Conservation (phyloP, 805 yeast species). For the Wickerhamomyces ciferrii region DNA sequence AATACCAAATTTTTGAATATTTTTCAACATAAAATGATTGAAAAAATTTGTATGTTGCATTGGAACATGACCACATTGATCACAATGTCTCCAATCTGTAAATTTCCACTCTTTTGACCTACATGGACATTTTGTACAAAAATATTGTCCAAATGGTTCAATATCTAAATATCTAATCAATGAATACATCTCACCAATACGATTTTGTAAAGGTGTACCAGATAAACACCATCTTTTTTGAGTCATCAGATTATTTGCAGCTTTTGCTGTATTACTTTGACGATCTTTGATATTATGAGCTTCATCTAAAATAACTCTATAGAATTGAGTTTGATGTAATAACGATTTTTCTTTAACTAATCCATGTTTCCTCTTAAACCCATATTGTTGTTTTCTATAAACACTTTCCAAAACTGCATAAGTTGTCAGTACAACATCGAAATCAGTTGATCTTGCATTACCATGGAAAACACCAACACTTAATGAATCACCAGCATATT, state of each 20-base stretch:
- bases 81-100: conserved; percentile 79
- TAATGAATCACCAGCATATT: conserved; percentile 70
- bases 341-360: conserved; percentile 70
- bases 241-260: conserved; percentile 72
- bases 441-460: conserved; percentile 59
- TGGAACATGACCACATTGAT: conserved; percentile 81
- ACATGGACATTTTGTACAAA: conserved; percentile 92
- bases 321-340: conserved; percentile 69
- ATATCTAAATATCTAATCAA: conserved; percentile 78
- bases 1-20: conserved; percentile 81
- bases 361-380: conserved; percentile 71
- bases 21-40: conserved; percentile 92
- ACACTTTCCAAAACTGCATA: conserved; percentile 90
- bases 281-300: conserved; percentile 97
- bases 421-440: conserved; percentile 85
- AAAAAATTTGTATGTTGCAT: conserved; percentile 95
- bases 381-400: conserved; percentile 75
- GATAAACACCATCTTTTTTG: conserved; percentile 85
- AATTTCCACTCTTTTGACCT: conserved; percentile 80
- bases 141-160: conserved; percentile 84
- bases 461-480: conserved; percentile 81
- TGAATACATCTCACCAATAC: conserved; percentile 96
- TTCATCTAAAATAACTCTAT: conserved; percentile 88
- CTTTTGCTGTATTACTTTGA: conserved; percentile 87
- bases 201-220: conserved; percentile 94